Evolutionary conservation across 441 rosid species (phyloP).

Genomic region (Omphalea diandra): DNA sequence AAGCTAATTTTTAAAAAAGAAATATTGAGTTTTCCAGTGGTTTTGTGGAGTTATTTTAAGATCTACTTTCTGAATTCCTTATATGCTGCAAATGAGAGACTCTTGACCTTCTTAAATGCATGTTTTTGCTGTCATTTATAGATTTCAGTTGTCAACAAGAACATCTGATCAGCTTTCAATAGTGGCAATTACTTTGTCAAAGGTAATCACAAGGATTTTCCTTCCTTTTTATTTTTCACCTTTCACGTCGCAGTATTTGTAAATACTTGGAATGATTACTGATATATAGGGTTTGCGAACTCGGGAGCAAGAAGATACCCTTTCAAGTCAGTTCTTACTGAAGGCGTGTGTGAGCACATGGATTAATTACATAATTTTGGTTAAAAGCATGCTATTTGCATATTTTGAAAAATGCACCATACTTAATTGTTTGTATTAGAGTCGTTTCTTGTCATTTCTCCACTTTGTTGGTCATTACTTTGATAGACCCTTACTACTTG

Average conservation of each 20-base stretch:
- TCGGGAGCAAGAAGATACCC: conserved; percentile 77
- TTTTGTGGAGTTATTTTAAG: neutral
- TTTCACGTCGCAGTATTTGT: conserved; percentile 2
- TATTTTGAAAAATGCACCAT: neutral
- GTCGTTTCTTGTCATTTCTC: neutral
- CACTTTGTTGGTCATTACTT: neutral
- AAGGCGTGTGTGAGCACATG: conserved; percentile 45
- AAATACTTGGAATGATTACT: conserved; percentile 6
- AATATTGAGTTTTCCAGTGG: neutral
- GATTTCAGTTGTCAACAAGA: conserved; percentile 77
- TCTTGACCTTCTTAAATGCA: neutral
- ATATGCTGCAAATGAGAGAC: neutral
- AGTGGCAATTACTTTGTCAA: conserved; percentile 66
- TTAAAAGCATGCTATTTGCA: conserved; percentile 4
- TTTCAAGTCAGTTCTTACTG: conserved; percentile 69
- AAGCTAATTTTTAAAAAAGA: neutral
- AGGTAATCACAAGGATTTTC: conserved; percentile 40
- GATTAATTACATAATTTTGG: neutral
- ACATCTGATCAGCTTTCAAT: conserved; percentile 57
- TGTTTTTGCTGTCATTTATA: conserved; percentile 22
- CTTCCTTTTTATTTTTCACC: neutral
- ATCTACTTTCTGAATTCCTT: neutral
- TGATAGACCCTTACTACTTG: conserved; percentile 3
- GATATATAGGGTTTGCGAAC: conserved; percentile 57
- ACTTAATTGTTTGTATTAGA: neutral